Conservation (phyloP, 805 yeast genomes). For the Ogataea pignaliae region DNA sequence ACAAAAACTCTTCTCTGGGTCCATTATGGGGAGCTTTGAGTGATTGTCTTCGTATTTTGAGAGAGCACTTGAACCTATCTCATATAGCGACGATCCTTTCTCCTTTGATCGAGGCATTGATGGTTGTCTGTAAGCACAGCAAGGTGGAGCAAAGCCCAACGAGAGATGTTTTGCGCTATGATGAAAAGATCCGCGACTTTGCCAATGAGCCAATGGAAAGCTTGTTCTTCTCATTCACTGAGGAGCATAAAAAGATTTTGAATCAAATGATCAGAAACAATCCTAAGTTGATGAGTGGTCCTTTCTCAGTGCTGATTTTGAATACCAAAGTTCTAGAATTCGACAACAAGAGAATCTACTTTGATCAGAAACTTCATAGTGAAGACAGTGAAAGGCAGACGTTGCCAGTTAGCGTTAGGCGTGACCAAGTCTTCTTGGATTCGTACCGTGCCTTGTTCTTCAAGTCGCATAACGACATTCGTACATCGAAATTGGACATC, state of each 20-base stretch:
- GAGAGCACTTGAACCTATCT: constrained; percentile 49
- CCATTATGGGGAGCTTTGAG: constrained; percentile 82
- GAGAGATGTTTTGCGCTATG: constrained; percentile 55
- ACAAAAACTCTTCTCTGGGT: constrained; percentile 66
- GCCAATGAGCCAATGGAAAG: constrained; percentile 71
- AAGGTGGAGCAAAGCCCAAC: constrained; percentile 53
- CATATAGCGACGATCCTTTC: constrained; percentile 75
- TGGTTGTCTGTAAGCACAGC: constrained; percentile 94
- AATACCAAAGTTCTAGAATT: constrained; percentile 89
- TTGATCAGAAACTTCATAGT: constrained; percentile 66
- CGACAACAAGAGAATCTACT: constrained; percentile 87
- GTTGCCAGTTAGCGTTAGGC: constrained; percentile 64
- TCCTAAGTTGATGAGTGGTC: constrained; percentile 93
- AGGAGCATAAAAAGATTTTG: constrained; percentile 78
- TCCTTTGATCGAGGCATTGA: constrained; percentile 85
- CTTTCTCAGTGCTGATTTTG: constrained; percentile 81
- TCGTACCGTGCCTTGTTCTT: constrained; percentile 80
- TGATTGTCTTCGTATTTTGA: constrained; percentile 61
- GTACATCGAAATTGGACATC: constrained; percentile 68
- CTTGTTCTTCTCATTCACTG: constrained; percentile 80
- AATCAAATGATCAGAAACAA: constrained; percentile 89
- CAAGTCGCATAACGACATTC: constrained; percentile 69
- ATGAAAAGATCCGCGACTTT: constrained; percentile 61
- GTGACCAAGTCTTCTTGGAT: constrained; percentile 90
- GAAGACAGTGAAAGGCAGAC: constrained; percentile 38